Base-by-base conservation (phyloP, 140 eudicot species). In the Flaveria floridana region DNA sequence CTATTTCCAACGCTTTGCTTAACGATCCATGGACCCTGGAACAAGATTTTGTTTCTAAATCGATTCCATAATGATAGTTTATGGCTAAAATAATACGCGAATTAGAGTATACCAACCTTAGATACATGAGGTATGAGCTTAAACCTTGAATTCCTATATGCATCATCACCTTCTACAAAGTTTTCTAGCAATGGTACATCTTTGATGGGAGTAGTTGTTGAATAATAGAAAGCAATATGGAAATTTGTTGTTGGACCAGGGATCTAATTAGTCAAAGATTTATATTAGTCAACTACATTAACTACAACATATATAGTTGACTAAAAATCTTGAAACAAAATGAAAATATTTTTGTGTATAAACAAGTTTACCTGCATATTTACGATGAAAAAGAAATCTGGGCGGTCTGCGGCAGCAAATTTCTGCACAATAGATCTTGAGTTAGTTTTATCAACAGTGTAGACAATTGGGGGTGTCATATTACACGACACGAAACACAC, bases 71-170 rank as follows among this genome's bases (percentile, higher is more conserved):
- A 58, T 14, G 5, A 16, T 26, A 26, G 6, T 3, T 42, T 41
- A n/a, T 18, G 18, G 72, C 19, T 66, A 0, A 2, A 18, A 66
- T 66, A 39, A 67, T 19, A 18, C 21, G 11, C 34, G 34, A 19
- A 37, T 65, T 67, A 67, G 56, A 42, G 16, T 70, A 7, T 4
- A 78, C 68, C 59, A 50, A 90, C 97, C 95, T 91, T 83, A 21
- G 92, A 83, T 41, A 91, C 87, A 76, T 78, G 82, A 26, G 95
- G 95, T 73, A 91, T 86, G 64, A 91, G 92, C 86, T 91, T 91
- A 86, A 91, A 91, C 76, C 95, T 86, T 66, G 97, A 75, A 72
- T 91, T 88, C 57, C 95, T 84, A 77, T 82, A 91, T 6, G 87
- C 82, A 80, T 88, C 92, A 79, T 88, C 90, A 34, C 95, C 97